Conservation (phyloP, 1,139 yeast species). For the Kodamaea ohmeri region DNA sequence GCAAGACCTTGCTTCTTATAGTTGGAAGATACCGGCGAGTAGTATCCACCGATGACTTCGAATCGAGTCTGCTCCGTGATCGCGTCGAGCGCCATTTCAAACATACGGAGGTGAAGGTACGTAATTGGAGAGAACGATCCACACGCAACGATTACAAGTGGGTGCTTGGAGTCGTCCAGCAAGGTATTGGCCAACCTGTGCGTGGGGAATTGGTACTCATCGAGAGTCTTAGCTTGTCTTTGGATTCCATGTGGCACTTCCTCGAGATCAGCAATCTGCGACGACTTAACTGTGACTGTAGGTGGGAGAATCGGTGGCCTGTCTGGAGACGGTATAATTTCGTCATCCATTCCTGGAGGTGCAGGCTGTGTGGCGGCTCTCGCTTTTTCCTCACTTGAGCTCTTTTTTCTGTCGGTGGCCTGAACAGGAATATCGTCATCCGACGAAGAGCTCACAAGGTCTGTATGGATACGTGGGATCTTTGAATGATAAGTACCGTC, state of each 20-base stretch:
- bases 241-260: slow-evolving; percentile 94
- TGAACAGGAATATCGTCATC: slow-evolving; percentile 25
- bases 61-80: slow-evolving; percentile 88
- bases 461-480: slow-evolving; percentile 44
- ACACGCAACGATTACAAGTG: slow-evolving; percentile 93
- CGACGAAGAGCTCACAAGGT: slow-evolving; percentile 33
- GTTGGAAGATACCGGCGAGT: slow-evolving; percentile 95
- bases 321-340: too few species aligned
- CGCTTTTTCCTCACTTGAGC: neutral
- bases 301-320: slow-evolving; percentile 33
- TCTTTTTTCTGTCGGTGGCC: neutral
- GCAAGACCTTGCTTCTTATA: slow-evolving; percentile 94
- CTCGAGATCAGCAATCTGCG: slow-evolving; percentile 87
- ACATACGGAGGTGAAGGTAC: slow-evolving; percentile 91
- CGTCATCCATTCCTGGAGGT: too few species aligned
- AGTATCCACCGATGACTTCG: slow-evolving; percentile 95
- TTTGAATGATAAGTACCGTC: slow-evolving; percentile 29
- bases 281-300: slow-evolving; percentile 51
- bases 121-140: slow-evolving; percentile 97
- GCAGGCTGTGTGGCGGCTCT: too few species aligned
- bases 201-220: slow-evolving; percentile 74
- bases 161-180: slow-evolving; percentile 75
- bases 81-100: slow-evolving; percentile 97
- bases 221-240: slow-evolving; percentile 73
- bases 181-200: slow-evolving; percentile 76